Evolutionary conservation across 2,329 filamentous ascomycete genomes (phyloP).

Genomic region (Trichoderma semiorbis): DNA sequence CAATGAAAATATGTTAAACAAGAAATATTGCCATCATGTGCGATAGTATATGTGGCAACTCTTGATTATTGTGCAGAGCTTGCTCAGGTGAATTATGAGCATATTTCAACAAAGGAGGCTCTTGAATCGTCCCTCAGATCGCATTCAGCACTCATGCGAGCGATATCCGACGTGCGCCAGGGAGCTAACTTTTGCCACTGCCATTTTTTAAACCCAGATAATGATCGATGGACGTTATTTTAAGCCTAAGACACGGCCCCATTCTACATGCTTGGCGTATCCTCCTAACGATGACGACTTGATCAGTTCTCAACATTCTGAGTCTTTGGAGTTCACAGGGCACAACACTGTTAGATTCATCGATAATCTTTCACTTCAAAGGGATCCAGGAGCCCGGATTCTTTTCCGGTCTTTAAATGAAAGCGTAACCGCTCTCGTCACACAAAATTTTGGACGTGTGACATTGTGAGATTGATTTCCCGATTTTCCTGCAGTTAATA

Average conservation of each 20-base stretch:
- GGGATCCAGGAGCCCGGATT: not conserved
- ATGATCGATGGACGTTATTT: not conserved
- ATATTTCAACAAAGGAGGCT: not conserved
- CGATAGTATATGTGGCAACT: not conserved
- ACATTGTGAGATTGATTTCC: not conserved
- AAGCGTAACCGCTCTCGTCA: not conserved
- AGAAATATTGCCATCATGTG: not conserved
- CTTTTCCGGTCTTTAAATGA: not conserved
- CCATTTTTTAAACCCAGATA: not conserved
- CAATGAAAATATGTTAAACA: not conserved
- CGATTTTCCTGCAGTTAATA: not conserved
- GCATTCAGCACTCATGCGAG: not conserved
- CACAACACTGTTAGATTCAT: not conserved
- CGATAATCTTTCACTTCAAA: not conserved
- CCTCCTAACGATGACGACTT: not conserved
- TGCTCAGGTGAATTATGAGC: not conserved
- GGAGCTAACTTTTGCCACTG: not conserved
- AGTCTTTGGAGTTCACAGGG: not conserved
- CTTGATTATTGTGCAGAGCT: not conserved
- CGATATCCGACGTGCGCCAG: not conserved
- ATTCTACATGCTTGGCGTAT: not conserved
- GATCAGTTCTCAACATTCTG: not conserved
- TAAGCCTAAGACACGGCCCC: not conserved
- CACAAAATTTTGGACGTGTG: not conserved
- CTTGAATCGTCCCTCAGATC: not conserved